These are phyloP conservation scores for Aspergillus glaucus DNA, from an alignment of 2,329 filamentous ascomycete species.

Conservation along the genomic window DNA sequence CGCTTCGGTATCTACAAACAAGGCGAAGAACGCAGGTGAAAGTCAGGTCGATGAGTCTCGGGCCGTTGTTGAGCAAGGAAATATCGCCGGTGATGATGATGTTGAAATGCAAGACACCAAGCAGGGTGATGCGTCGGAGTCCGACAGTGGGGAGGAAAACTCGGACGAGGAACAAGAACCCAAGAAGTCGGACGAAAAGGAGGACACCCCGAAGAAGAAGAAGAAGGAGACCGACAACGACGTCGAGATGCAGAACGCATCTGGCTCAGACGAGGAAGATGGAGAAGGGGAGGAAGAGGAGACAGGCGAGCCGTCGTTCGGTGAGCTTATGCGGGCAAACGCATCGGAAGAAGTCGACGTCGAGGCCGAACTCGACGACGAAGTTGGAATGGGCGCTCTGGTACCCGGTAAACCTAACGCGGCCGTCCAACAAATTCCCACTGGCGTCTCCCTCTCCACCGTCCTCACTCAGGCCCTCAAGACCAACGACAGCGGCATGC, in stretches of 20 bases:
- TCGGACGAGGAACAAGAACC: conserved; percentile 16
- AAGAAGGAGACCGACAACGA: conserved; percentile 15
- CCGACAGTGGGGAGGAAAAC: conserved; percentile 18
- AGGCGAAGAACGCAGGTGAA: conserved; percentile 45
- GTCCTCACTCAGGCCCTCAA: conserved; percentile 90
- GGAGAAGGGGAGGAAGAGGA: conserved; percentile 42
- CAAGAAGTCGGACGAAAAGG: conserved; percentile 14
- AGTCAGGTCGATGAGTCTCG: conserved; percentile 53
- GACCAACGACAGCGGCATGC: conserved; percentile 81
- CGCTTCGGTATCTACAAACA: conserved; percentile 47
- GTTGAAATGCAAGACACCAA: conserved; percentile 37
- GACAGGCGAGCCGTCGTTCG: conserved; percentile 64
- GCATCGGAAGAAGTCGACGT: conserved; percentile 73
- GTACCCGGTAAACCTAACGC: conserved; percentile 42
- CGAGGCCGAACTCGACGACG: conserved; percentile 42
- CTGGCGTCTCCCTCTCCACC: conserved; percentile 75
- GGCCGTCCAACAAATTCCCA: conserved; percentile 53
- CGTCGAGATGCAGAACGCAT: conserved; percentile 28
- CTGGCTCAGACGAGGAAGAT: conserved; percentile 26
- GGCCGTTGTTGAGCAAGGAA: conserved; percentile 47
- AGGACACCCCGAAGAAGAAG: conserved; percentile 11
- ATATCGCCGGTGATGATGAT: conserved; percentile 40
- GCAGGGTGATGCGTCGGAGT: conserved; percentile 27
- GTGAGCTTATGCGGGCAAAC: conserved; percentile 69
- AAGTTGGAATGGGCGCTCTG: conserved; percentile 38